phyloP scores from a whole-genome alignment of 208 protist species.

The Kentomonas sorsogonicus region DNA sequence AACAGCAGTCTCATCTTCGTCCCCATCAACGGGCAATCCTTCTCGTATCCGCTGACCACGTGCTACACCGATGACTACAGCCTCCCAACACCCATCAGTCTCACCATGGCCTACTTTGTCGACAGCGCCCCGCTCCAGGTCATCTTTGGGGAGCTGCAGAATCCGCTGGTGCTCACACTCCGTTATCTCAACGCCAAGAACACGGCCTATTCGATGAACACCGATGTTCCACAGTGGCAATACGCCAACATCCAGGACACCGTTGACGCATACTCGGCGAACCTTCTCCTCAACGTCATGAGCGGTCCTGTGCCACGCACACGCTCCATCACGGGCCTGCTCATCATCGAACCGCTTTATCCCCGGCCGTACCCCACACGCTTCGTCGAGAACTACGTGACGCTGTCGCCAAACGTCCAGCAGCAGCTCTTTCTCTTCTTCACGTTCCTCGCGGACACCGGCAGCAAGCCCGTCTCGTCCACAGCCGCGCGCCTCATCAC shows the following conservation, averaged over 20 bases:
- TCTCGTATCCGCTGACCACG: slow-evolving; percentile 1
- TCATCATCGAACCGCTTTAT: slow-evolving; percentile 26
- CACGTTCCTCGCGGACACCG: slow-evolving; percentile 8
- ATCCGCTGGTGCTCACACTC: too few species aligned
- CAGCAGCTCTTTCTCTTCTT: slow-evolving; percentile 44
- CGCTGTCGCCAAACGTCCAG: slow-evolving; percentile 34
- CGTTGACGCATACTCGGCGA: not conserved
- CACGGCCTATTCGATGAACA: too few species aligned
- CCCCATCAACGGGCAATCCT: not conserved
- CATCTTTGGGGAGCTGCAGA: too few species aligned
- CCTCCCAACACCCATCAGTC: slow-evolving; percentile 7
- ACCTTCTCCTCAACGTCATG: slow-evolving; percentile 7
- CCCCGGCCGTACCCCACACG: slow-evolving; percentile 1
- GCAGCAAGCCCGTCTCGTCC: too few species aligned
- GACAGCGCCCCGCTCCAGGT: too few species aligned
- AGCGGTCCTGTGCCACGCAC: not conserved
- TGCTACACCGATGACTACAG: slow-evolving; percentile 5
- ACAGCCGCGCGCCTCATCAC: slow-evolving; percentile 5
- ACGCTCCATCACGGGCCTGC: not conserved
- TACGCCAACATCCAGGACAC: not conserved
- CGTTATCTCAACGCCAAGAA: too few species aligned
- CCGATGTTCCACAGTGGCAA: too few species aligned
- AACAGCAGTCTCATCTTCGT: not conserved
- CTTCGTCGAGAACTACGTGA: slow-evolving; percentile 15
- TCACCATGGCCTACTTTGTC: slow-evolving; percentile 5